These are phyloP conservation scores for Pichia pseudocactophila DNA, from an alignment of 805 yeast genomes.

Conservation along the genomic window DNA sequence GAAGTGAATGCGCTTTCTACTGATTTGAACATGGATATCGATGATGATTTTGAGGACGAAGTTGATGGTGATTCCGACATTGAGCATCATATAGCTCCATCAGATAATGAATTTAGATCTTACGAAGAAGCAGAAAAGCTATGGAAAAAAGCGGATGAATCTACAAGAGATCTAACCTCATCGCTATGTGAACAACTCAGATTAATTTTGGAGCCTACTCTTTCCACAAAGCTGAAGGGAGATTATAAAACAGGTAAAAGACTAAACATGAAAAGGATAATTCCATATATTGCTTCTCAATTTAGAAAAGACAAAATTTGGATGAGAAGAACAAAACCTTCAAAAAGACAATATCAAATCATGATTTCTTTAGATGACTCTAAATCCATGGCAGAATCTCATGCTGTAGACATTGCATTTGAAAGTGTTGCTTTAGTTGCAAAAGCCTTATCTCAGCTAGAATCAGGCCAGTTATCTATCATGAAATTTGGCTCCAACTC, in stretches of 20 bases:
- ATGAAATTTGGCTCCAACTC: conserved; percentile 85
- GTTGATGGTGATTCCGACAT: conserved; percentile 16
- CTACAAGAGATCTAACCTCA: conserved; percentile 83
- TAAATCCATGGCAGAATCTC: conserved; percentile 92
- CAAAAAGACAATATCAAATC: conserved; percentile 93
- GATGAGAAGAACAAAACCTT: conserved; percentile 95
- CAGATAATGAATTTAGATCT: conserved; percentile 16
- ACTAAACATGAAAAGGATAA: conserved; percentile 93
- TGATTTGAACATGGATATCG: conserved; percentile 38
- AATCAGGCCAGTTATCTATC: conserved; percentile 86
- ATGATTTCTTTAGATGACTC: conserved; percentile 98
- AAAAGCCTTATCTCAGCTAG: conserved; percentile 86
- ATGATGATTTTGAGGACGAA: conserved; percentile 26
- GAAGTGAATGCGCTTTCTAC: conserved; percentile 22
- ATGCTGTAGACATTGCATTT: conserved; percentile 84
- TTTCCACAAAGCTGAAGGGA: conserved; percentile 91
- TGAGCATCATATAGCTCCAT: conserved; percentile 17
- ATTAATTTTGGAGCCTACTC: conserved; percentile 87
- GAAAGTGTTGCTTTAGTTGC: conserved; percentile 90
- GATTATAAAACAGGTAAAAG: conserved; percentile 97
- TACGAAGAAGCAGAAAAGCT: conserved; percentile 59
- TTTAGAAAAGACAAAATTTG: conserved; percentile 97
- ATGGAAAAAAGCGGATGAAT: conserved; percentile 76
- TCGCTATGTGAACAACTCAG: conserved; percentile 88
- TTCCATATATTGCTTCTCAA: conserved; percentile 95